A percentile compares a stretch with the other conserved stretches of the same genome.
phyloP scores from a whole-genome alignment of 768 basidiomycete genomes.

The Imleria badia region DNA sequence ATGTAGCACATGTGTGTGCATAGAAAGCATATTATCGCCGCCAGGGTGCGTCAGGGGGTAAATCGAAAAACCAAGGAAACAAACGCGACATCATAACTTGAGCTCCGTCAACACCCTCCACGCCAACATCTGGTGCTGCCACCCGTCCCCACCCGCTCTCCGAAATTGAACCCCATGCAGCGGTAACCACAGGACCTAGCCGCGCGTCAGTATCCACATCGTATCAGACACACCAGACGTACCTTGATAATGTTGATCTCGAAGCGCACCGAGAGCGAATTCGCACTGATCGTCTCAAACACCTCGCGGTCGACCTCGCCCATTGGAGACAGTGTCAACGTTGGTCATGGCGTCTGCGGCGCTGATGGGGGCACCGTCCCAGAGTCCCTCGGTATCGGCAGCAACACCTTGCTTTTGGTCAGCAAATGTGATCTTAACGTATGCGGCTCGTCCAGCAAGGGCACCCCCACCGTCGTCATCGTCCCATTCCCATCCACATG shows the following conservation, averaged over 20 bases:
- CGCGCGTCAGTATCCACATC: background rate
- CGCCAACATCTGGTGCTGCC: slow-evolving; percentile 98
- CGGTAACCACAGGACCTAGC: slow-evolving; percentile 87
- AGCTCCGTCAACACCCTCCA: slow-evolving; percentile 84
- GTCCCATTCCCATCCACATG: slow-evolving; percentile 28
- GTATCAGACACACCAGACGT: slow-evolving; percentile 24
- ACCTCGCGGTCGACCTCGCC: slow-evolving; percentile 68
- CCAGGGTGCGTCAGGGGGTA: slow-evolving; percentile 5
- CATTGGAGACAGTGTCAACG: slow-evolving; percentile 54
- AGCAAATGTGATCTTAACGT: slow-evolving; percentile 48
- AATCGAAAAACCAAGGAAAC: background rate
- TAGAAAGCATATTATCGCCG: slow-evolving; percentile 24
- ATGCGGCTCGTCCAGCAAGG: slow-evolving; percentile 30
- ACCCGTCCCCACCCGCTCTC: slow-evolving; percentile 83
- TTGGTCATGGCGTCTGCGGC: slow-evolving; percentile 36
- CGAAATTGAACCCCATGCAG: slow-evolving; percentile 97
- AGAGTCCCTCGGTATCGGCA: slow-evolving; percentile 79
- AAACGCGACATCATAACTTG: slow-evolving; percentile 60
- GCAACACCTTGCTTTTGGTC: slow-evolving; percentile 63
- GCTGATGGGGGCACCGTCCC: slow-evolving; percentile 18
- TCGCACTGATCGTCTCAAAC: slow-evolving; percentile 73
- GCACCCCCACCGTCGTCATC: slow-evolving; percentile 14
- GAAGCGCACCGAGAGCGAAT: slow-evolving; percentile 86
- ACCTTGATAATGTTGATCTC: slow-evolving; percentile 98
- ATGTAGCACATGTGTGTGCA: slow-evolving; percentile 22